Conservation (phyloP, 116 monocot species). For the Dioscorea cayenensis region DNA sequence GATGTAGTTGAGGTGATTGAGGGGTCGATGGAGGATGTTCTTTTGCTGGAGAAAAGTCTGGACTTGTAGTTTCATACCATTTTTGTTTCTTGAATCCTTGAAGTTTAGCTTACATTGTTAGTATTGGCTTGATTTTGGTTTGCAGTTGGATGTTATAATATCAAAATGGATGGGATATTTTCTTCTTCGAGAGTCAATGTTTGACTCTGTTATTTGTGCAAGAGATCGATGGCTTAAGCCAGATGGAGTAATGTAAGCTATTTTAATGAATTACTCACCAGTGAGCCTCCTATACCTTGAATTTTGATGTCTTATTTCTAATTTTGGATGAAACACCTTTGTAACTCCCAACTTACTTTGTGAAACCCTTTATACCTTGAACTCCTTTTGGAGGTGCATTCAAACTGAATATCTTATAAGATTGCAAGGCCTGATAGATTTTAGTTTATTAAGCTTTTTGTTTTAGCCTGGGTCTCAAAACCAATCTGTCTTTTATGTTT, state of each 20-base stretch:
- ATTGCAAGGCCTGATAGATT: too few species aligned
- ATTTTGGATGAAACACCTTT: too few species aligned
- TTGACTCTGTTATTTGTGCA: conserved; percentile 96
- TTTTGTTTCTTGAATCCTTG: neutral
- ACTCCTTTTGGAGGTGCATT: too few species aligned
- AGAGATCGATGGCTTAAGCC: conserved; percentile 89
- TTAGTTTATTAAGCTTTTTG: too few species aligned
- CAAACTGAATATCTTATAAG: too few species aligned
- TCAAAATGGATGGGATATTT: conserved; percentile 99
- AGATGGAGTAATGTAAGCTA: conserved; percentile 76
- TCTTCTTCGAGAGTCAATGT: conserved; percentile 91
- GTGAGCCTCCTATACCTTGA: too few species aligned
- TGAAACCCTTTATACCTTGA: too few species aligned
- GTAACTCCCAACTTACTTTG: too few species aligned
- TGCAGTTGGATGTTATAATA: conserved; percentile 95
- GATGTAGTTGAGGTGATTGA: too few species aligned
- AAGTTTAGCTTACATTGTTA: neutral
- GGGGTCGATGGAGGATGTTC: conserved; percentile 83
- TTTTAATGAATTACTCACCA: neutral
- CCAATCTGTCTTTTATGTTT: too few species aligned
- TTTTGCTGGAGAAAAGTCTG: conserved; percentile 84
- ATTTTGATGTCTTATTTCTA: too few species aligned
- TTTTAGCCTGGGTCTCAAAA: too few species aligned
- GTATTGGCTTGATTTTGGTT: conserved; percentile 4
- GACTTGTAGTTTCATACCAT: neutral